These are phyloP conservation scores for Coffea humblotiana DNA, from an alignment of 305 asterid species.

Conservation along the genomic window DNA sequence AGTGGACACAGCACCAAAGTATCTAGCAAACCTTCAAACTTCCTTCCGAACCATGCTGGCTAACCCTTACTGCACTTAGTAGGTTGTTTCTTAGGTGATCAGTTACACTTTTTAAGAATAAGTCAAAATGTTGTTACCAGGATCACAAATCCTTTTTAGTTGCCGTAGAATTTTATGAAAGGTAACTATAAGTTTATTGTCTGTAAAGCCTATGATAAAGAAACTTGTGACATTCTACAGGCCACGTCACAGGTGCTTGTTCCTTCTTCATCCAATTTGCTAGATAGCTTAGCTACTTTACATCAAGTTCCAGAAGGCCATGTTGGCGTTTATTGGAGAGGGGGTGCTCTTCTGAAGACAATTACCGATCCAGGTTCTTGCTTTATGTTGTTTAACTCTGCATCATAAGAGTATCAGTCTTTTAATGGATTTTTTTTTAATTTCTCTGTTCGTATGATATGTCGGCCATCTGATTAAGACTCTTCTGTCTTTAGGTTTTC, in stretches of 20 bases:
- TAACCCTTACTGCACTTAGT: background rate
- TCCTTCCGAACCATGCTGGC: slow-evolving; percentile 1
- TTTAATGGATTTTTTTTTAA: slow-evolving; percentile 11
- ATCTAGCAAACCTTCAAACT: background rate
- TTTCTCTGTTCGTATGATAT: background rate
- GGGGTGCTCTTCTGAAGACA: slow-evolving; percentile 87
- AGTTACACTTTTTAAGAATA: background rate
- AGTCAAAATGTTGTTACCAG: background rate
- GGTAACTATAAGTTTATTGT: background rate
- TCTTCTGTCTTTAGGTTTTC: slow-evolving; percentile 54
- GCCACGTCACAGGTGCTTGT: slow-evolving; percentile 50
- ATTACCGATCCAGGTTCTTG: slow-evolving; percentile 76
- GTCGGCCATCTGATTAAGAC: background rate
- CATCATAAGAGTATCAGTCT: slow-evolving; percentile 13
- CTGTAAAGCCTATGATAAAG: slow-evolving; percentile 8
- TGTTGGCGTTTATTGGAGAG: slow-evolving; percentile 98
- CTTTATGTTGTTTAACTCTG: slow-evolving; percentile 14
- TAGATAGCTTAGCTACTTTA: slow-evolving; percentile 56
- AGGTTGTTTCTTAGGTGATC: background rate
- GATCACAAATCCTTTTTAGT: background rate
- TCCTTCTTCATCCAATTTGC: slow-evolving; percentile 49
- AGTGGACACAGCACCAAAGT: background rate
- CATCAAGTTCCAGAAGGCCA: slow-evolving; percentile 99
- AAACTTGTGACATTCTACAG: slow-evolving; percentile 17
- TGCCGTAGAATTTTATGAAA: background rate